Conservation (phyloP, 768 basidiomycete genomes). For the Lactifluus pinguis region DNA sequence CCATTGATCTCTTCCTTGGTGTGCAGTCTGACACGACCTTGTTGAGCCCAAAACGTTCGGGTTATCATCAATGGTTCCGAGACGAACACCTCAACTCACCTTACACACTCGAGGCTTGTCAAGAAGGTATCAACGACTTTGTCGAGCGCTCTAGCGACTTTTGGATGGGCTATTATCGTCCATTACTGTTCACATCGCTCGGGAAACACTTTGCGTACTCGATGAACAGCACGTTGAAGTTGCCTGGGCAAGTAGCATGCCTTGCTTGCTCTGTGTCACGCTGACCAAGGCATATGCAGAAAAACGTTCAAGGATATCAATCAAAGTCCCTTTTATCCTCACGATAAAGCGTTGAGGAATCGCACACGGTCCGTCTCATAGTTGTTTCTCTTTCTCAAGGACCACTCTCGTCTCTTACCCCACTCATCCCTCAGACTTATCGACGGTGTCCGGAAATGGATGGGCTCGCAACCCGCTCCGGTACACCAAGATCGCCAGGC, state of each 20-base stretch:
- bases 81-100: conserved; percentile 57
- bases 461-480: conserved; percentile 41
- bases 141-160: conserved; percentile 58
- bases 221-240: conserved; percentile 83
- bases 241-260: conserved; percentile 53
- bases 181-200: conserved; percentile 72
- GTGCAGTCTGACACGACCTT: conserved; percentile 44
- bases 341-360: conserved; percentile 29
- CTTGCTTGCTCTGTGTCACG: background rate
- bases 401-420: background rate
- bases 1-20: conserved; percentile 96
- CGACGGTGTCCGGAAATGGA: conserved; percentile 73
- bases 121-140: conserved; percentile 50
- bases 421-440: conserved; percentile 42
- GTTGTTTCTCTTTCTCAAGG: background rate
- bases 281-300: conserved; percentile 27
- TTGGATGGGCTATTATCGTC: conserved; percentile 87
- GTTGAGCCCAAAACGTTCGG: conserved; percentile 45
- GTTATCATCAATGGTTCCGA: conserved; percentile 83
- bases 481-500: background rate
- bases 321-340: conserved; percentile 68
- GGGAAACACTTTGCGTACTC: conserved; percentile 86
- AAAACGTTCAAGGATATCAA: conserved; percentile 62
- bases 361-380: conserved; percentile 30
- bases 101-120: conserved; percentile 60